Evolutionary conservation across 805 yeast genomes (phyloP).

Genomic region (Saturnispora halmiae): DNA sequence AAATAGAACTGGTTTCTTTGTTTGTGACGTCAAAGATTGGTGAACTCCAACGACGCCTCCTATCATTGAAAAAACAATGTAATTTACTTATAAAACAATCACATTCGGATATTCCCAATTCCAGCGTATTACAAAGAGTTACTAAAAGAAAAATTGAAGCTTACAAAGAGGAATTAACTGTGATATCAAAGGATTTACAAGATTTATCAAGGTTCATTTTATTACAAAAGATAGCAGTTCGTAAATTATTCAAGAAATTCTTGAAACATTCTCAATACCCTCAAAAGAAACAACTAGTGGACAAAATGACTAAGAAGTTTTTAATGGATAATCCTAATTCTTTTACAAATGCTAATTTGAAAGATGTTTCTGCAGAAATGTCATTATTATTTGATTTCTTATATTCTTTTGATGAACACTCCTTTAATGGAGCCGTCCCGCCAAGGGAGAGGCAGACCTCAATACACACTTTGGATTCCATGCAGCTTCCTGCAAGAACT

Average conservation of each 20-base stretch:
- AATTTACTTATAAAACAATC: slow-evolving; percentile 20
- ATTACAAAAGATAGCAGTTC: slow-evolving; percentile 64
- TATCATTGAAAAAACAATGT: slow-evolving; percentile 21
- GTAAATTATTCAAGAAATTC: slow-evolving; percentile 67
- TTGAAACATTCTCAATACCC: slow-evolving; percentile 34
- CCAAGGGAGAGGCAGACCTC: slow-evolving; percentile 10
- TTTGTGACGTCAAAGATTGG: slow-evolving; percentile 62
- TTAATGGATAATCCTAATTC: slow-evolving; percentile 37
- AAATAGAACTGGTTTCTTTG: slow-evolving; percentile 50
- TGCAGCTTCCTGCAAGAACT: slow-evolving; percentile 13
- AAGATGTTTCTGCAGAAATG: slow-evolving; percentile 52
- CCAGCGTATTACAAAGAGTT: slow-evolving; percentile 16
- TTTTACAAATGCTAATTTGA: slow-evolving; percentile 52
- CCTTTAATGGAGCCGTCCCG: neutral
- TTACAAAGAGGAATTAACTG: slow-evolving; percentile 32
- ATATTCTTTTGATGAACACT: slow-evolving; percentile 18
- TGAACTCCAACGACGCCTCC: slow-evolving; percentile 48
- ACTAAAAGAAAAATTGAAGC: slow-evolving; percentile 18
- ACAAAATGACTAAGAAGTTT: slow-evolving; percentile 25
- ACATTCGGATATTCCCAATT: slow-evolving; percentile 8
- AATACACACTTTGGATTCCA: slow-evolving; percentile 20
- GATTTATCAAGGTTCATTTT: slow-evolving; percentile 61
- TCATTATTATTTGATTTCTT: slow-evolving; percentile 45
- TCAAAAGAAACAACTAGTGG: slow-evolving; percentile 27
- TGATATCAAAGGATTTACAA: slow-evolving; percentile 44